Base-by-base conservation (phyloP, 441 rosid species). In the Populus hybrid region DNA sequence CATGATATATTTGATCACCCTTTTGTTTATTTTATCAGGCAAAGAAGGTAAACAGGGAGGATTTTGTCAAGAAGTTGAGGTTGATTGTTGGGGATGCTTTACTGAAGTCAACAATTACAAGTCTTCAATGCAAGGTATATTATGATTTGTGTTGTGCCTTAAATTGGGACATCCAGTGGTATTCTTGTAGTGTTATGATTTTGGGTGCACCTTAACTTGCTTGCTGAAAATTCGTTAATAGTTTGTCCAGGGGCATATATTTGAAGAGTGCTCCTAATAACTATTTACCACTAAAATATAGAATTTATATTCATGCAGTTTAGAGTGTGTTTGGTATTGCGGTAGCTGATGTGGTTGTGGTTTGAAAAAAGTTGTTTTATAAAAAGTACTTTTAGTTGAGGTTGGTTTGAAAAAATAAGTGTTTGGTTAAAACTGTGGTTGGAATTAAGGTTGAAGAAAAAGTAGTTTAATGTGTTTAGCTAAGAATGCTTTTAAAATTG, bases 71-170 rank as follows among this genome's bases (percentile, higher is more conserved):
- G 81, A 89, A 81, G 75, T 78, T 97, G 85, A 85, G 99, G 69
- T 68, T 80, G 76, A 80, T 87, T 46, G 94, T 90, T 32, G 99
- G 99, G 40, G 99, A 97, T 86, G 77, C 63, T 46, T 78, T 97
- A 75, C 88, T 97, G 77, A 89, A 91, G 82, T 89, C 97, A 8
- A 91, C 98, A 0, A 87, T 97, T 85, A 89, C 86, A 65, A 81
- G 87, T 78, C 93, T 96, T 71, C 98, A 93, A 42, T 75, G 89
- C 86, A 88, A 93, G 98, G 99, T 88, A 87, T 73, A 63, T 14
- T 32, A n/a, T 20, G 23, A 23, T 75, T 54, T 69, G 74, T 73
- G 73, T 18, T n/a, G 16, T 14, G 6, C 67, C 34, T 54, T 8
- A n/a, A 11, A 46, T 3, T 12, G 24, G 73, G 24, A 12, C 46